Base-by-base conservation (phyloP, 2,329 filamentous ascomycete genomes). In the Trichoderma aggressivum region DNA sequence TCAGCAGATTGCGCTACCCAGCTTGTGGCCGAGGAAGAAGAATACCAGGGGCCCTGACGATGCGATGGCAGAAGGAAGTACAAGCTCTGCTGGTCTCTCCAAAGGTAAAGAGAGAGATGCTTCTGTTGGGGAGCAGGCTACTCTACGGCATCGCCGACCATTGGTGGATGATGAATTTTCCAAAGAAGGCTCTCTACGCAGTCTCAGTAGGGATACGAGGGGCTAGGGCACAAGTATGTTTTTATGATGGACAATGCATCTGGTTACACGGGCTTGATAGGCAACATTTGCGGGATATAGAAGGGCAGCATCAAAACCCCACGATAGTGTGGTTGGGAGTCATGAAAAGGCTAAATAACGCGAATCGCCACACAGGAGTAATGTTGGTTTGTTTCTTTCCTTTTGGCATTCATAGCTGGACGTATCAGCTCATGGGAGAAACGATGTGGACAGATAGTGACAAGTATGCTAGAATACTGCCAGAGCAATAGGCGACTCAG, bases 1-100 rank as follows among this genome's bases (percentile, higher is more conserved):
- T 80, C 93, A 96, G 79, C 92, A 96, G 78, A 95, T 96, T 74
- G 91, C 92, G 0, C 84, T 97, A 10, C 93, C 93, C 0, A 94
- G 89, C 75, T 79, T 96, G 72, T 97, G 93, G 93, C 93, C 93
- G 1, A 84, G 92, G 60, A 95, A 94, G 84, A 91, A 90, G 83
- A 97, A 94, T 75, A 94, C 93, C 0, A 84, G 93, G 30, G 92
- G 92, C 5, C 91, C 91, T 1, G 90, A 91, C 24, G 89, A 91
- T 26, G 81, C 81, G 4, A 80, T 86, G 34, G 80, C 84, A 6
- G 86, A 86, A 47, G 81, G 79, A 50, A 79, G 79, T n/a, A n/a
- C 32, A 32, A 79, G 81, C 5, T 87, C 87, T 10, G 80, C 86
- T n/a, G 82, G 86, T 58, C 85, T 87, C 64, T 75, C 80, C 7